phyloP scores from a whole-genome alignment of 2,329 filamentous ascomycete genomes.

The Beauveria pseudobassiana region DNA sequence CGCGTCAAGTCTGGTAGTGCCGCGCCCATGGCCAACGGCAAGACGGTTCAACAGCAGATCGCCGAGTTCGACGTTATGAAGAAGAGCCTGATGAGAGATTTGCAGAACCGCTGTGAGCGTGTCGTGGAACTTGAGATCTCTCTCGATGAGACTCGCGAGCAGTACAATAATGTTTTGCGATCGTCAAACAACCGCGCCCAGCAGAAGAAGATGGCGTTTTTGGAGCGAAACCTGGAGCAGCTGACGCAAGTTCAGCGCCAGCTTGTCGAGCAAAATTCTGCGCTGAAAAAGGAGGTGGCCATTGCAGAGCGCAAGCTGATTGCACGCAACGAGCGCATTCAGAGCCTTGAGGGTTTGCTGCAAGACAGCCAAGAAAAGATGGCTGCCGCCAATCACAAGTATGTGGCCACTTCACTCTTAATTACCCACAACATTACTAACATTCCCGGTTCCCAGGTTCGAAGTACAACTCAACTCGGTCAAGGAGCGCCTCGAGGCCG shows the following conservation, averaged over 20 bases:
- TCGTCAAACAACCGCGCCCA: constrained; percentile 97
- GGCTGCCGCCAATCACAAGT: constrained; percentile 95
- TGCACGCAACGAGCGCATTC: constrained; percentile 92
- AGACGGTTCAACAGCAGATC: constrained; percentile 95
- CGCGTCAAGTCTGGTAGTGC: constrained; percentile 56
- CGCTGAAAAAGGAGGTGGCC: constrained; percentile 96
- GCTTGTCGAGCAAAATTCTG: constrained; percentile 94
- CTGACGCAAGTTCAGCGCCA: constrained; percentile 95
- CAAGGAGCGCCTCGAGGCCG: constrained; percentile 94
- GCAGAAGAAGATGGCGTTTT: constrained; percentile 99
- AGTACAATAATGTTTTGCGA: constrained; percentile 97
- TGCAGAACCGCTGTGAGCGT: constrained; percentile 96
- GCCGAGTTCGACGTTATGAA: constrained; percentile 99
- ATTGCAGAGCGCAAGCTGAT: constrained; percentile 97
- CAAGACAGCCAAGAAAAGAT: constrained; percentile 98
- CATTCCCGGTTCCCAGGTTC: constrained; percentile 56
- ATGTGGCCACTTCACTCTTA: constrained; percentile 32
- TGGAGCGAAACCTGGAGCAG: constrained; percentile 96
- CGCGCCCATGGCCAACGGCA: constrained; percentile 65
- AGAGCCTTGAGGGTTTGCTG: constrained; percentile 82
- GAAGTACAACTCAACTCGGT: constrained; percentile 94
- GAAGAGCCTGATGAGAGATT: constrained; percentile 97
- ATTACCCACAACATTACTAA: constrained; percentile 19
- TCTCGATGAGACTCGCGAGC: constrained; percentile 92
- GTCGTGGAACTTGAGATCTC: constrained; percentile 98